Conservation (phyloP, 2,329 filamentous ascomycete species). For the Paraphaeosphaeria sporulosa region DNA sequence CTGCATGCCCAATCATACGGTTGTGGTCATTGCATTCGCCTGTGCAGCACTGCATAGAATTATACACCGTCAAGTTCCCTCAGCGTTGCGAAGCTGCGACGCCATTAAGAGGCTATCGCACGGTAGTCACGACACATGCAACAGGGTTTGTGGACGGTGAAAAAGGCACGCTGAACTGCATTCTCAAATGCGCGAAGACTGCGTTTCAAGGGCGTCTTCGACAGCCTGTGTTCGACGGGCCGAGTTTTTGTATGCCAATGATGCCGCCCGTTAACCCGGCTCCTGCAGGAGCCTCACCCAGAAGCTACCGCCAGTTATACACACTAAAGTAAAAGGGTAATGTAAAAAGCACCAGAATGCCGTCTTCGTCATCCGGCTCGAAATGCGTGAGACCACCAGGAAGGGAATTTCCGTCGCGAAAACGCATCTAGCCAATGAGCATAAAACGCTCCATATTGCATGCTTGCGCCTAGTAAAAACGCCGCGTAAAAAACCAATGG, state of each 20-base stretch:
- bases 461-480: slow-evolving; percentile 9
- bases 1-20: too few species aligned
- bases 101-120: too few species aligned
- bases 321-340: slow-evolving; percentile 29
- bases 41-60: too few species aligned
- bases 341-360: slow-evolving; percentile 31
- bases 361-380: slow-evolving; percentile 19
- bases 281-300: not conserved
- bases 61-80: too few species aligned
- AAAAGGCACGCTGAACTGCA: not conserved
- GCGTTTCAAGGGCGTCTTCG: not conserved
- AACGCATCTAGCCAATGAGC: slow-evolving; percentile 10
- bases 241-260: slow-evolving; percentile 21
- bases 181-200: slow-evolving; percentile 6
- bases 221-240: slow-evolving; percentile 12
- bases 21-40: too few species aligned
- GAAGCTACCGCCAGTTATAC: slow-evolving; percentile 28
- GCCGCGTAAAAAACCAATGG: slow-evolving; percentile 15
- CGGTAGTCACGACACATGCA: too few species aligned
- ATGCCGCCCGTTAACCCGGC: slow-evolving; percentile 14
- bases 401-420: slow-evolving; percentile 5
- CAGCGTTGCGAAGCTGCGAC: too few species aligned
- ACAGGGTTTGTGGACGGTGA: not conserved
- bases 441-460: slow-evolving; percentile 15
- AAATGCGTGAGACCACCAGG: slow-evolving; percentile 8